Evolutionary conservation across 78 protist species (phyloP).

Genomic region (Planoprotostelium fungivorum): DNA sequence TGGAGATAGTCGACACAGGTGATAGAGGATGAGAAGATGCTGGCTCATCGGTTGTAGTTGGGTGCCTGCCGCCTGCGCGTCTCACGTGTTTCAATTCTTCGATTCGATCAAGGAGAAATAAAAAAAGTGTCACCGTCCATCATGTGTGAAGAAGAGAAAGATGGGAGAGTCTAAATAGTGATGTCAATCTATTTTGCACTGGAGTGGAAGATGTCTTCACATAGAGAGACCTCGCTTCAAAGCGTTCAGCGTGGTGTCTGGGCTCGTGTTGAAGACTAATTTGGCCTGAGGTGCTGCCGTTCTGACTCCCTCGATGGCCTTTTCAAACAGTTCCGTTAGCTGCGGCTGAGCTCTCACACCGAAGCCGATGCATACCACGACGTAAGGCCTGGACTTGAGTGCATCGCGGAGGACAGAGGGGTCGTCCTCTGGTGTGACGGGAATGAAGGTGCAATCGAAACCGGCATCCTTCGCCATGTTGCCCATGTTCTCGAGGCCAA

Average conservation of each 20-base stretch:
- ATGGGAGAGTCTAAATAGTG: too few species aligned
- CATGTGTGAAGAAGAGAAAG: too few species aligned
- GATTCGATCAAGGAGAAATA: too few species aligned
- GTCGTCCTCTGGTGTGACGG: neutral
- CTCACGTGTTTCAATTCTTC: too few species aligned
- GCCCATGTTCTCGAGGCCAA: too few species aligned
- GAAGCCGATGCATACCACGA: neutral
- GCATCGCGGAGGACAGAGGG: neutral
- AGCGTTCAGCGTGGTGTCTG: neutral
- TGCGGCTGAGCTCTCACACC: neutral
- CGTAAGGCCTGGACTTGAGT: neutral
- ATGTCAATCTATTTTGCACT: neutral
- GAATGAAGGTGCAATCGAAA: neutral
- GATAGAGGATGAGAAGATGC: too few species aligned
- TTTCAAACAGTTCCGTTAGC: neutral
- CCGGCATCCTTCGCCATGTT: too few species aligned
- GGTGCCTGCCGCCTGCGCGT: too few species aligned
- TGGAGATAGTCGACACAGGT: too few species aligned
- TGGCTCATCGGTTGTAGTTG: too few species aligned
- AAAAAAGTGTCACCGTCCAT: too few species aligned
- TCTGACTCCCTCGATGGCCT: neutral
- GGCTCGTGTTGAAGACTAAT: neutral
- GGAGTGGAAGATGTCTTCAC: neutral
- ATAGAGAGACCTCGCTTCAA: neutral
- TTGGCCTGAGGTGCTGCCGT: neutral